A percentile compares a stretch with the other conserved stretches of the same genome.
phyloP scores from a whole-genome alignment of 768 basidiomycete genomes.

The Crepidotus variabilis region DNA sequence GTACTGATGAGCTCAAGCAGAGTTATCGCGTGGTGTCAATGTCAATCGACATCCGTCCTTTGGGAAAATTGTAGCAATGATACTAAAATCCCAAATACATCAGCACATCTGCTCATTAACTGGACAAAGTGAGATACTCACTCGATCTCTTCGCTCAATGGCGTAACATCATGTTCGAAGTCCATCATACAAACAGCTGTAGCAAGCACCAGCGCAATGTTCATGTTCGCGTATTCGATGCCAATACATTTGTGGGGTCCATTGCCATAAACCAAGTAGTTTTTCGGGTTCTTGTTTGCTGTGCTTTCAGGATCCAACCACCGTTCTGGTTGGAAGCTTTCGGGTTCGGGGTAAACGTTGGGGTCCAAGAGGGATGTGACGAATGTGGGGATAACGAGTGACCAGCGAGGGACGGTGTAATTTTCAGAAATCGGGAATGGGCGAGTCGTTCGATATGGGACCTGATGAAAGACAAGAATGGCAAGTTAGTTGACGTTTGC shows the following conservation, averaged over 20 bases:
- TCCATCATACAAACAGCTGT: conserved; percentile 78
- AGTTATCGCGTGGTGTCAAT: conserved; percentile 55
- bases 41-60: conserved; percentile 86
- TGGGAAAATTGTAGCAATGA: conserved; percentile 97
- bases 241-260: conserved; percentile 94
- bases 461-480: conserved; percentile 38
- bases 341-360: conserved; percentile 82
- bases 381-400: conserved; percentile 94
- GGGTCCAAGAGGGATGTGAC: conserved; percentile 92
- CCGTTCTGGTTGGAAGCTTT: conserved; percentile 80
- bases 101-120: not conserved
- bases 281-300: conserved; percentile 84
- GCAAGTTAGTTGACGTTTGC: conserved; percentile 8
- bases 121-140: conserved; percentile 35
- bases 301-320: conserved; percentile 83
- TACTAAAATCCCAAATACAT: conserved; percentile 37
- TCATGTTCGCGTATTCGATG: conserved; percentile 88
- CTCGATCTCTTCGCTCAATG: conserved; percentile 76
- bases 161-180: conserved; percentile 86
- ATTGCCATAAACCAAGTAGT: conserved; percentile 93
- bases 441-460: conserved; percentile 89
- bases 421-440: conserved; percentile 89
- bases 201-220: conserved; percentile 82
- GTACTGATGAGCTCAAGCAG: too few species aligned
- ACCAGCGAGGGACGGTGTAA: conserved; percentile 87